Conservation (phyloP, 306 rosid genomes). For the Glycine tomentella region DNA sequence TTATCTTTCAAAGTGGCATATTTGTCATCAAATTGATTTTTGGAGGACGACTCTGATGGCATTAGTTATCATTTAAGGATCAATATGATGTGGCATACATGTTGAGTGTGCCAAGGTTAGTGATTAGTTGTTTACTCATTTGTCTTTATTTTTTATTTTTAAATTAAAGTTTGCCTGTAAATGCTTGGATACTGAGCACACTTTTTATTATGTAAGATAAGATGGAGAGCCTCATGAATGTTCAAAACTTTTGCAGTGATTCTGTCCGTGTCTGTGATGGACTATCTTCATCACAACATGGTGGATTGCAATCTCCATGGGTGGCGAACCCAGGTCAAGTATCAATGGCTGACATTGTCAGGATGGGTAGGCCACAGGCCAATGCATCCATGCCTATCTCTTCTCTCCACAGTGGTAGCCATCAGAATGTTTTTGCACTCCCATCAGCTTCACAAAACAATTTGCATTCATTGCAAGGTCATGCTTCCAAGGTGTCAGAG, state of each 20-base stretch:
- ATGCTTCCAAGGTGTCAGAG: constrained; percentile 60
- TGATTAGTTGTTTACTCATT: background rate
- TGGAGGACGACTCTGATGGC: background rate
- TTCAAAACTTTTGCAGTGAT: constrained; percentile 68
- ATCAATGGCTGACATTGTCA: constrained; percentile 91
- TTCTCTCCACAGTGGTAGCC: constrained; percentile 58
- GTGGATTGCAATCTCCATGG: constrained; percentile 90
- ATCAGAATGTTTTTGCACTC: constrained; percentile 57
- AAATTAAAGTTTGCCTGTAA: background rate
- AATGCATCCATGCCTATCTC: constrained; percentile 61
- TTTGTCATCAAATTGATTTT: background rate
- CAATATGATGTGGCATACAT: background rate
- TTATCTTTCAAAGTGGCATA: background rate
- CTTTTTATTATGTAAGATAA: background rate
- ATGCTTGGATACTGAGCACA: background rate
- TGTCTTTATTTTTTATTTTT: background rate
- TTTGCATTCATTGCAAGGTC: constrained; percentile 60
- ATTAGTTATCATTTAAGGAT: background rate
- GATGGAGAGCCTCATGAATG: constrained; percentile 28
- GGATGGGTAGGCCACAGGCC: constrained; percentile 85
- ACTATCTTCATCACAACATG: constrained; percentile 65
- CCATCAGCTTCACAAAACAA: constrained; percentile 56
- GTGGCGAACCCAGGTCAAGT: constrained; percentile 78
- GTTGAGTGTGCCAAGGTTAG: background rate
- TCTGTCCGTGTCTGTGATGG: constrained; percentile 63